These are phyloP conservation scores for Artemisia tridentata DNA, from an alignment of 129 eudicot genomes.

Conservation along the genomic window DNA sequence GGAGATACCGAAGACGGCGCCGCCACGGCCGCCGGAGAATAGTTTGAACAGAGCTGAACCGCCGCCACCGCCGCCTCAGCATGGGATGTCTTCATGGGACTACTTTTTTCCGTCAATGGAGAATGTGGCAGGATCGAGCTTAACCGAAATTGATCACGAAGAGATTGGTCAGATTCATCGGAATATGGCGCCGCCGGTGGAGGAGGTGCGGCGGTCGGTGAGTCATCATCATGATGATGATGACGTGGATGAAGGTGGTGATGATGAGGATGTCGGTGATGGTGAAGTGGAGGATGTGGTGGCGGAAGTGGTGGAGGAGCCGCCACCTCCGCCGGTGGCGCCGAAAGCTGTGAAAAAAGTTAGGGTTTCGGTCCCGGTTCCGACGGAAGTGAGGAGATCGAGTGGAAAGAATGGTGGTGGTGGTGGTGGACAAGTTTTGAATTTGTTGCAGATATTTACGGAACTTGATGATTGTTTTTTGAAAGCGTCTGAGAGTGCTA, in stretches of 20 bases:
- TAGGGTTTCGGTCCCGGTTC: constrained; percentile 35
- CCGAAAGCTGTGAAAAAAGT: constrained; percentile 48
- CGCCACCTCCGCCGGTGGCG: constrained; percentile 46
- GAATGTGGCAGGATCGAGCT: constrained; percentile 52
- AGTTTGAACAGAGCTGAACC: constrained; percentile 18
- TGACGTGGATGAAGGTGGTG: constrained; percentile 22
- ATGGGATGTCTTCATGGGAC: constrained; percentile 50
- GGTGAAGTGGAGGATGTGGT: constrained; percentile 30
- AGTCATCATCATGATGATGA: background rate
- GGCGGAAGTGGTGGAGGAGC: constrained; percentile 13
- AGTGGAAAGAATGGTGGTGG: constrained; percentile 37
- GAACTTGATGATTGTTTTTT: constrained; percentile 90
- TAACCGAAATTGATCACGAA: constrained; percentile 47
- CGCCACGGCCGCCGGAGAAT: constrained; percentile 16
- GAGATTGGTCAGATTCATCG: constrained; percentile 19
- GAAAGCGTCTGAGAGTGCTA: constrained; percentile 88
- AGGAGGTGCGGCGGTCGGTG: constrained; percentile 24
- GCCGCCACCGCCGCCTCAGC: constrained; percentile 52
- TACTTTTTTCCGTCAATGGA: constrained; percentile 50
- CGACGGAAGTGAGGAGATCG: constrained; percentile 42
- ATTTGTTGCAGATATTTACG: constrained; percentile 58
- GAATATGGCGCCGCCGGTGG: constrained; percentile 43
- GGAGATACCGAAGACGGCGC: constrained; percentile 33
- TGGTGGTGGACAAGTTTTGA: constrained; percentile 35
- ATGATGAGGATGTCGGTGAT: constrained; percentile 32